Evolutionary conservation across 257 asterid species (phyloP).

Genomic region (Solanum rostratum): DNA sequence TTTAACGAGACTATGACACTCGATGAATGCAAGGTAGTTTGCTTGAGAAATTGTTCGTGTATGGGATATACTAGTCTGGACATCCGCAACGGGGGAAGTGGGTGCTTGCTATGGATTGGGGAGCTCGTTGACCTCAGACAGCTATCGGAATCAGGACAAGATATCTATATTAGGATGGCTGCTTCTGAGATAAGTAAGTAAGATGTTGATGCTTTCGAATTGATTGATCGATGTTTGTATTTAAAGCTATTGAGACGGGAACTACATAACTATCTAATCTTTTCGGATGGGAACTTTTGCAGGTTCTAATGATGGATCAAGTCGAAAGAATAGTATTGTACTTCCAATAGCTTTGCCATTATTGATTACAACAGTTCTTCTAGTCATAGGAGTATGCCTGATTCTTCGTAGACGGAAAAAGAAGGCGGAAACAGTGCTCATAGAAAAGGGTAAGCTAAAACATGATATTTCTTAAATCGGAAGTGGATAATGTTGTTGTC

Average conservation of each 20-base stretch:
- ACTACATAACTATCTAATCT: background rate
- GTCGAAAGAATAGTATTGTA: background rate
- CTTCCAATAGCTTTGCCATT: background rate
- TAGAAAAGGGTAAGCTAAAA: background rate
- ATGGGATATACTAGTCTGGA: conserved; percentile 21
- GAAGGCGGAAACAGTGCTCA: background rate
- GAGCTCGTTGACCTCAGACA: conserved; percentile 20
- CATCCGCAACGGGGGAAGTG: conserved; percentile 4
- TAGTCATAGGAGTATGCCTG: background rate
- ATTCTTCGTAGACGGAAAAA: background rate
- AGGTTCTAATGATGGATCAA: background rate
- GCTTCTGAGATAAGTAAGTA: conserved; percentile 17
- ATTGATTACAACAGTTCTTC: background rate
- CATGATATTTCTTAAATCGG: background rate
- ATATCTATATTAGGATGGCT: conserved; percentile 18
- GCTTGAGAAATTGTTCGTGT: conserved; percentile 23
- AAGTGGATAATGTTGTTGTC: background rate
- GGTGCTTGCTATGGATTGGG: conserved; percentile 20
- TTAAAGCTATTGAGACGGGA: background rate
- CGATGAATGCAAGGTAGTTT: conserved; percentile 13
- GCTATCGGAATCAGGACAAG: conserved; percentile 12
- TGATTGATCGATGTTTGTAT: background rate
- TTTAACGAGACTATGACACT: conserved; percentile 9
- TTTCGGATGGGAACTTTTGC: background rate
- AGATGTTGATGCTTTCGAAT: background rate